phyloP scores from a whole-genome alignment of 208 protist species.

The Angomonas desouzai region DNA sequence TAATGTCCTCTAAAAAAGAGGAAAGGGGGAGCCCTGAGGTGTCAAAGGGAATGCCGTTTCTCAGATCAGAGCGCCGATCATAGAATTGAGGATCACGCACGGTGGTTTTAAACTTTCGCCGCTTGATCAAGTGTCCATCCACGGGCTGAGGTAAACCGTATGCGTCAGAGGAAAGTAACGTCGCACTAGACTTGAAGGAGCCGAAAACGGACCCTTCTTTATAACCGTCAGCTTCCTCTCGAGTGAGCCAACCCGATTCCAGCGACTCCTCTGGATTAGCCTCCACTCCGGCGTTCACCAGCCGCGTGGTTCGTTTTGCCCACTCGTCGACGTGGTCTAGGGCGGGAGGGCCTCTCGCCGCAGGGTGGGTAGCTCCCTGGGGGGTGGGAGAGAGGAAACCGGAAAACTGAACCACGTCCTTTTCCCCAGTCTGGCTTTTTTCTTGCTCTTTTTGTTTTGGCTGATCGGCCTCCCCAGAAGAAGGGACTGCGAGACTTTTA shows the following conservation, averaged over 20 bases:
- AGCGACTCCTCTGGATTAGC: slow-evolving; percentile 10
- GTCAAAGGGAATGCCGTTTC: slow-evolving; percentile 71
- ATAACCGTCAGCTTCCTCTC: slow-evolving; percentile 29
- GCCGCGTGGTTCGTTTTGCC: slow-evolving; percentile 34
- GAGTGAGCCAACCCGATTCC: slow-evolving; percentile 52
- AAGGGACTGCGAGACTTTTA: slow-evolving; percentile 31
- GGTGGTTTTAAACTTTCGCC: slow-evolving; percentile 53
- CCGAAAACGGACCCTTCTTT: slow-evolving; percentile 56
- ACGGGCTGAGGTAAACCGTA: slow-evolving; percentile 56
- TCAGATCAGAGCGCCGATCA: slow-evolving; percentile 66
- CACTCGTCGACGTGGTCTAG: slow-evolving; percentile 52
- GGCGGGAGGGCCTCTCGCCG: slow-evolving; percentile 48
- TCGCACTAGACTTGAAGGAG: slow-evolving; percentile 36
- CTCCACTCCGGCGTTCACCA: slow-evolving; percentile 30
- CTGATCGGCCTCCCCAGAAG: not conserved
- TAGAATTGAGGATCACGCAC: slow-evolving; percentile 79
- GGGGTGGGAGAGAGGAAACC: not conserved
- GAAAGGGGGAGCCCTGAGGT: slow-evolving; percentile 47
- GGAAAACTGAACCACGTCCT: not conserved
- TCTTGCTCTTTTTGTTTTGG: too few relatives aligned
- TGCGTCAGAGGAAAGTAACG: slow-evolving; percentile 23
- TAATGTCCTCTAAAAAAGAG: slow-evolving; percentile 49
- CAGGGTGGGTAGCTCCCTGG: slow-evolving; percentile 3
- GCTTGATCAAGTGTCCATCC: slow-evolving; percentile 48
- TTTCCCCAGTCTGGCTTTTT: not conserved